phyloP scores from a whole-genome alignment of 83 land plant species.

The Diphasiastrum complanatum region DNA sequence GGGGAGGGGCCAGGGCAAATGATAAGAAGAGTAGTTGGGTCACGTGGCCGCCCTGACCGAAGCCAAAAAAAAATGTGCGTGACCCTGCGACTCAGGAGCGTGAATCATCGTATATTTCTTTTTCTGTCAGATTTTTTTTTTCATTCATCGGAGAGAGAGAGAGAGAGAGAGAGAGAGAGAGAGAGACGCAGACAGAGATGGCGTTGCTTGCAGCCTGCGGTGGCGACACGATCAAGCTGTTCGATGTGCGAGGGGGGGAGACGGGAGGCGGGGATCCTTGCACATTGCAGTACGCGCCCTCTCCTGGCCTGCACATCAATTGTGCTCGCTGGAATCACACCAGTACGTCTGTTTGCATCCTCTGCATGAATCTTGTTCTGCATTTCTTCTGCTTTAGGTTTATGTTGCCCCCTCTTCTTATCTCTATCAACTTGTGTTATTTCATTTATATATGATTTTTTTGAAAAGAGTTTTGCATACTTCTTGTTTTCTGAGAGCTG shows the following conservation, averaged over 20 bases:
- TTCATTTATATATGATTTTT: no score
- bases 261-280: slow-evolving; percentile 85
- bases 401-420: slow-evolving; percentile 3
- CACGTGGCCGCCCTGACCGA: no score
- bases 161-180: no score
- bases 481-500: background rate
- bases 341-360: slow-evolving; percentile 51
- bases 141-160: no score
- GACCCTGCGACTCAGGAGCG: no score
- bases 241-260: slow-evolving; percentile 51
- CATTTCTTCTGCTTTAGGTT: background rate
- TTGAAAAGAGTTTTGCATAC: slow-evolving; percentile 6
- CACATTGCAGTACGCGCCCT: slow-evolving; percentile 58
- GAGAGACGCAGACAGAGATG: slow-evolving; percentile 29
- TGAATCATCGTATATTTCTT: no score
- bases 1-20: no score
- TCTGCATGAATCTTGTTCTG: background rate
- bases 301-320: slow-evolving; percentile 65
- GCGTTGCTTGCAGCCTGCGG: slow-evolving; percentile 74
- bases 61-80: no score
- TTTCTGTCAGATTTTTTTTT: no score
- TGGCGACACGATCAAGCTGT: slow-evolving; percentile 87
- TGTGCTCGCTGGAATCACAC: slow-evolving; percentile 95
- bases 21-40: no score
- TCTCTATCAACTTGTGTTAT: background rate